Evolutionary conservation across 176 grass and related monocot genomes (phyloP), one percentile per base, ranked within the genome.

Genomic region (Pharus latifolius): DNA sequence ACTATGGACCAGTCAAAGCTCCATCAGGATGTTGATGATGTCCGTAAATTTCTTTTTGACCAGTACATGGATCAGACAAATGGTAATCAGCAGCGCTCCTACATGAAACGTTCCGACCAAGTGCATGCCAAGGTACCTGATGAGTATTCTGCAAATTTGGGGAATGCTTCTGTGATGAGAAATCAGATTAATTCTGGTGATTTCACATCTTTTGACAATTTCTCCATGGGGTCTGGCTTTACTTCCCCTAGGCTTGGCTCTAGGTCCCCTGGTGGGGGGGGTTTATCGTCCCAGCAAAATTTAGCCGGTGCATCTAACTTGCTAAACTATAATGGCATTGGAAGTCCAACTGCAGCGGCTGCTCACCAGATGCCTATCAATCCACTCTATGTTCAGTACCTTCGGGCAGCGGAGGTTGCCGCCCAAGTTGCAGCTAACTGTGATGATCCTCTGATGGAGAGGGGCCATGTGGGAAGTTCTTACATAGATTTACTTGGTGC

Each of bases 21-120:
- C 45, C 83, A 64, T 42, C 60, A 66, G 14, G 74, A 65, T 30
- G 52, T 65, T 28, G 74, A 64, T 16, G 48, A 42, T 64, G 19
- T 55, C 12, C 60, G 15, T 32, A 65, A 24, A 11, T 77, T 66
- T 30, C 24, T 55, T 77, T 28, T 31, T 42, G 48, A 66, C 23
- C 48, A 27, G 9, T 23, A 55, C 10, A 60, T 60, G 13, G 44
- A 34, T 74, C 33, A 66, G 52, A 56, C 26, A 37, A 12, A 65
- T 33, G 43, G 3, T 53, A 31, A 22, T 54, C 13, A 17, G 13
- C 43, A 49, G 18, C 23, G 65, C 34, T 31, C 47, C 18, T 55
- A 54, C 35, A 49, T 65, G 29, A 65, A 56, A 45, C 15, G 3
- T 54, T 52, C 26, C 8, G 29, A 53, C 23, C 28, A 27, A 35